phyloP scores from a whole-genome alignment of 2,329 filamentous ascomycete species.

The Aspergillus fijiensis region DNA sequence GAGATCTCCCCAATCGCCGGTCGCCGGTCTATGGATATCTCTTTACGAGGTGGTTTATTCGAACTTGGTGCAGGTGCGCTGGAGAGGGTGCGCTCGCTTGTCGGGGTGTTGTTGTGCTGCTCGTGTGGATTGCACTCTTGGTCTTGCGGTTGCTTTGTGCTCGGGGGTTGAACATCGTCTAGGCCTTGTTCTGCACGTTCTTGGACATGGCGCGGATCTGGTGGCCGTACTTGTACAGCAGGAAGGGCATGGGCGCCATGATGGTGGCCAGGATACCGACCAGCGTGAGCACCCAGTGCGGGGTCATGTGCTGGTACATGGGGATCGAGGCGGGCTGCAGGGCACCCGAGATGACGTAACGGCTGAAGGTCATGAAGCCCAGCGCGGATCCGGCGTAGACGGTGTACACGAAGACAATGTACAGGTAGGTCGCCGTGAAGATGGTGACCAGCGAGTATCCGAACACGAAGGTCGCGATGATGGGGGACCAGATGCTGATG shows the following conservation, averaged over 20 bases:
- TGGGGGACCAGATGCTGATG: slow-evolving; percentile 5
- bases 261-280: slow-evolving; percentile 2
- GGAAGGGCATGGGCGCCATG: slow-evolving; percentile 1
- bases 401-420: slow-evolving; percentile 2
- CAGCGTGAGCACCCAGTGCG: slow-evolving; percentile 5
- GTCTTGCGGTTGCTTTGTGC: too few species aligned
- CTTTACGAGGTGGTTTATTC: neutral
- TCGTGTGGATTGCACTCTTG: too few species aligned
- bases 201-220: slow-evolving; percentile 2
- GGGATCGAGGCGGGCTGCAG: neutral
- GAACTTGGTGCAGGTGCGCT: neutral
- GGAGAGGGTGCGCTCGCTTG: neutral
- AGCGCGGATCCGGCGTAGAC: slow-evolving; percentile 3
- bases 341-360: neutral
- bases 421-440: slow-evolving; percentile 2
- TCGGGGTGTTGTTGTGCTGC: neutral
- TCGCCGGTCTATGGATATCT: neutral
- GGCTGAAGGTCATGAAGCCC: slow-evolving; percentile 1
- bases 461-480: neutral
- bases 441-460: slow-evolving; percentile 5
- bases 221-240: neutral
- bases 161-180: too few species aligned
- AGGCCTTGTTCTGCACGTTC: slow-evolving; percentile 1
- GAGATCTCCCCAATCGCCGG: neutral
- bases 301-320: slow-evolving; percentile 5